Conservation (phyloP, 139 green algal genomes). For the Chlorella vulgaris region DNA sequence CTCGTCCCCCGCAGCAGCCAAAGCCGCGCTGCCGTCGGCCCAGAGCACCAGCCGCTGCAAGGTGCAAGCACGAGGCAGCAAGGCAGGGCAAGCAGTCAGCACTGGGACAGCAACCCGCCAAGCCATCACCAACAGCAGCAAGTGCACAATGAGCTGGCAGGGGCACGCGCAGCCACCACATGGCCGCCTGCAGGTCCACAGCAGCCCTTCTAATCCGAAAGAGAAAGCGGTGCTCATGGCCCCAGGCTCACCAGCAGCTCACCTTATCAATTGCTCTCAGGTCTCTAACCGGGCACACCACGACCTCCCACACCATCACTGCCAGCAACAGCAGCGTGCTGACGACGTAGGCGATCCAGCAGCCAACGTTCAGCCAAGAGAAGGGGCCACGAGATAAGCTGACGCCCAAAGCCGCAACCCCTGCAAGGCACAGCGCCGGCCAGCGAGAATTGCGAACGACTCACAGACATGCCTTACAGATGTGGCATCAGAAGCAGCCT, state of each 20-base stretch:
- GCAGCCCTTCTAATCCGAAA: background rate
- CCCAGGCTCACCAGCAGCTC: background rate
- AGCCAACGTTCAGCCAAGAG: constrained; percentile 45
- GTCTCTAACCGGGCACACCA: constrained; percentile 22
- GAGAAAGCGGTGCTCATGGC: too few species aligned
- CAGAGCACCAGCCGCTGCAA: constrained; percentile 25
- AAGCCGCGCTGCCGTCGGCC: constrained; percentile 1
- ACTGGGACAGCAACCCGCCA: too few species aligned
- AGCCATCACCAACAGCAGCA: background rate
- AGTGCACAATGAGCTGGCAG: too few species aligned
- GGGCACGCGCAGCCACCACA: too few species aligned
- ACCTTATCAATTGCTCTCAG: constrained; percentile 19
- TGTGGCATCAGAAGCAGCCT: too few species aligned
- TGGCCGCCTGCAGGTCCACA: background rate
- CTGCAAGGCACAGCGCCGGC: background rate
- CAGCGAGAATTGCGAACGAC: too few species aligned
- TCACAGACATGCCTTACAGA: too few species aligned
- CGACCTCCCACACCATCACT: constrained; percentile 27
- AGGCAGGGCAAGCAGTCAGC: background rate
- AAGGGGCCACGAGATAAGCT: constrained; percentile 37
- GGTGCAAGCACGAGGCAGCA: background rate
- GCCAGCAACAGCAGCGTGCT: background rate
- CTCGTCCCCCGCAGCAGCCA: background rate
- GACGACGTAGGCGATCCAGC: constrained; percentile 40
- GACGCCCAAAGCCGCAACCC: constrained; percentile 13